A percentile compares a stretch with the other conserved stretches of the same genome.
Evolutionary conservation across 1,284 basidiomycete species (phyloP).

Genomic region (Marasmius tenuissimus): DNA sequence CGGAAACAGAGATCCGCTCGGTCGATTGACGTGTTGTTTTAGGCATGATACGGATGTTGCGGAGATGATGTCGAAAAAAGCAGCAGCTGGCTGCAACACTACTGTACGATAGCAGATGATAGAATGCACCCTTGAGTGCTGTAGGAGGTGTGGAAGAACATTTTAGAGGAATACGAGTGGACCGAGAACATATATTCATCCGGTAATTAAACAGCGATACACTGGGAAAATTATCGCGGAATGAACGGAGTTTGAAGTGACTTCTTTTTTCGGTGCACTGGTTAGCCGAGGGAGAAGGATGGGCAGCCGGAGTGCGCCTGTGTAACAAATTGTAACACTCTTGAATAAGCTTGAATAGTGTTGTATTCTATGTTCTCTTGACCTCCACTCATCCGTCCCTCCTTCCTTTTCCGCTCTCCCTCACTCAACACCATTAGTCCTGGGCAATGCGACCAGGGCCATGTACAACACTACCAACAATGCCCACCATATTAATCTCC

Average conservation of each 20-base stretch:
- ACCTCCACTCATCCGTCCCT: constrained; percentile 21
- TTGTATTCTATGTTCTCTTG: constrained; percentile 15
- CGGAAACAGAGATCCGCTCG: neutral
- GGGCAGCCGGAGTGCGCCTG: neutral
- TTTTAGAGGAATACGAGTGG: too few species aligned
- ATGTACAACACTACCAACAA: constrained; percentile 4
- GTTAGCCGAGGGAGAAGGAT: neutral
- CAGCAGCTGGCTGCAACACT: neutral
- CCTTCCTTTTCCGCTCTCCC: constrained; percentile 21
- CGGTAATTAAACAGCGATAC: too few species aligned
- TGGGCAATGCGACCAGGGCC: constrained; percentile 13
- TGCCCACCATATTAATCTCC: neutral
- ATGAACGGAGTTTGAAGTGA: neutral
- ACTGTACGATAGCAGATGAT: too few species aligned
- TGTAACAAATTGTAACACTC: neutral
- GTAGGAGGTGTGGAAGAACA: too few species aligned
- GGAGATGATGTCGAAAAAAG: neutral
- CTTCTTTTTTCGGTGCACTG: neutral
- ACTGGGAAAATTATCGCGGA: neutral
- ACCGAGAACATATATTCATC: too few species aligned
- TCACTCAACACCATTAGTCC: constrained; percentile 17
- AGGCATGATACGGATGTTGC: neutral
- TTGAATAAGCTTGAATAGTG: neutral
- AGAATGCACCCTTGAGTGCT: too few species aligned
- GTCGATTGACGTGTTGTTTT: neutral